A percentile compares a stretch with the other conserved stretches of the same genome.
Evolutionary conservation across 1,284 basidiomycete species (phyloP).

Genomic region (Malassezia furfur): DNA sequence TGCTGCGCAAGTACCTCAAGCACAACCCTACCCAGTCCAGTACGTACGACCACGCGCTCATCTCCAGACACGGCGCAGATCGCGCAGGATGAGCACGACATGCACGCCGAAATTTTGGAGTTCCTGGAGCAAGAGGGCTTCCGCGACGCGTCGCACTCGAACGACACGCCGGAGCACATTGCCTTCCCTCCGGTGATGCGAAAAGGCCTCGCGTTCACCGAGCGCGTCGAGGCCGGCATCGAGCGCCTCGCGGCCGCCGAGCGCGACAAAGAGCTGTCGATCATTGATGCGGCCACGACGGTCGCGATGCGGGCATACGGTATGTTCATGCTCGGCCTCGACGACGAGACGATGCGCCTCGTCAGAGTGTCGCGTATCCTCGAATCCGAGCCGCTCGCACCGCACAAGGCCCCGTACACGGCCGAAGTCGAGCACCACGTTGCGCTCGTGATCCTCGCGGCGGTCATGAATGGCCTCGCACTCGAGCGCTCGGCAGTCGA

Average conservation of each 20-base stretch:
- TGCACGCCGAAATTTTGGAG: slow-evolving; percentile 23
- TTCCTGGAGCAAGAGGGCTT: slow-evolving; percentile 25
- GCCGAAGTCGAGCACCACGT: slow-evolving; percentile 16
- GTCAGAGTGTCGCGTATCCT: slow-evolving; percentile 26
- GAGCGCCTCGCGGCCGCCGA: slow-evolving; percentile 14
- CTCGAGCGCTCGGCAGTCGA: slow-evolving; percentile 32
- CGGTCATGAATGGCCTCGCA: slow-evolving; percentile 23
- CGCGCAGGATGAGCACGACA: slow-evolving; percentile 25
- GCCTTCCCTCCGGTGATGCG: slow-evolving; percentile 31
- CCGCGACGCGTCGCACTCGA: slow-evolving; percentile 27
- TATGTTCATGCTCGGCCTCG: slow-evolving; percentile 34
- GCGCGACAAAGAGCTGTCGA: slow-evolving; percentile 1
- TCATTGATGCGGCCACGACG: slow-evolving; percentile 17
- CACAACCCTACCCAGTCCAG: slow-evolving; percentile 39
- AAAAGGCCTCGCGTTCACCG: slow-evolving; percentile 15
- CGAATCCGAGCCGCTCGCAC: slow-evolving; percentile 3
- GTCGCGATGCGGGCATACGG: slow-evolving; percentile 30
- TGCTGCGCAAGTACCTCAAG: slow-evolving; percentile 47
- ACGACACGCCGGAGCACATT: slow-evolving; percentile 24
- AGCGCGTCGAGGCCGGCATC: slow-evolving; percentile 24
- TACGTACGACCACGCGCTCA: slow-evolving; percentile 18
- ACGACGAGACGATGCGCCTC: slow-evolving; percentile 36
- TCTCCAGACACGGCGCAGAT: slow-evolving; percentile 21
- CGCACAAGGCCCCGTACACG: neutral
- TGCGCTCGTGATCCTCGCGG: slow-evolving; percentile 1